Evolutionary conservation across 1,139 yeast genomes (phyloP).

Genomic region (Debaryomyces singareniensis): DNA sequence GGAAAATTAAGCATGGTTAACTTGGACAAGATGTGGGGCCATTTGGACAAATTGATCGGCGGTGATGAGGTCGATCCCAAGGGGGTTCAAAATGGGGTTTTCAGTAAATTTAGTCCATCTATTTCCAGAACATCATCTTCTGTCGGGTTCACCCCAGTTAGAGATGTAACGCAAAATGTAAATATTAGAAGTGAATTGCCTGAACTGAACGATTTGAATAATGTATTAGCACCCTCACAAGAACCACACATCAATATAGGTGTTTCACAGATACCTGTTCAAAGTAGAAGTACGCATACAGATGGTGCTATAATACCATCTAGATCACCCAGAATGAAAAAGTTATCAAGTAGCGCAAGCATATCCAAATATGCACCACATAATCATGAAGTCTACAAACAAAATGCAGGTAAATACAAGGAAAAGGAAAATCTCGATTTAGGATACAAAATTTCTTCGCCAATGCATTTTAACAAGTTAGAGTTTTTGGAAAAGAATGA

Average conservation of each 20-base stretch:
- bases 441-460: not conserved
- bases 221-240: too few species aligned
- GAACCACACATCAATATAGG: too few species aligned
- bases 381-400: too few species aligned
- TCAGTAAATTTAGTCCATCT: slow-evolving; percentile 68
- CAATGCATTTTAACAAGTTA: not conserved
- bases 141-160: slow-evolving; percentile 32
- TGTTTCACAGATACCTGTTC: too few species aligned
- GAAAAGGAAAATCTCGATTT: not conserved
- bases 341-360: not conserved
- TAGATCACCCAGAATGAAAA: too few species aligned
- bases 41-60: slow-evolving; percentile 82
- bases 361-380: not conserved
- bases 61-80: slow-evolving; percentile 60
- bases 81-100: slow-evolving; percentile 48
- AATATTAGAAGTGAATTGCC: too few species aligned
- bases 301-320: too few species aligned
- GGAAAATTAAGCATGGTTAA: slow-evolving; percentile 67
- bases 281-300: too few species aligned
- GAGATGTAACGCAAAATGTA: too few species aligned
- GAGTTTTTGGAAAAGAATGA: not conserved
- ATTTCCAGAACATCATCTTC: slow-evolving; percentile 50
- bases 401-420: too few species aligned
- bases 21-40: slow-evolving; percentile 83
- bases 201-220: too few species aligned